A percentile compares a stretch with the other conserved stretches of the same genome.
These are phyloP conservation scores for Malassezia yamatoensis DNA, from an alignment of 1,284 basidiomycete species.

Conservation along the genomic window DNA sequence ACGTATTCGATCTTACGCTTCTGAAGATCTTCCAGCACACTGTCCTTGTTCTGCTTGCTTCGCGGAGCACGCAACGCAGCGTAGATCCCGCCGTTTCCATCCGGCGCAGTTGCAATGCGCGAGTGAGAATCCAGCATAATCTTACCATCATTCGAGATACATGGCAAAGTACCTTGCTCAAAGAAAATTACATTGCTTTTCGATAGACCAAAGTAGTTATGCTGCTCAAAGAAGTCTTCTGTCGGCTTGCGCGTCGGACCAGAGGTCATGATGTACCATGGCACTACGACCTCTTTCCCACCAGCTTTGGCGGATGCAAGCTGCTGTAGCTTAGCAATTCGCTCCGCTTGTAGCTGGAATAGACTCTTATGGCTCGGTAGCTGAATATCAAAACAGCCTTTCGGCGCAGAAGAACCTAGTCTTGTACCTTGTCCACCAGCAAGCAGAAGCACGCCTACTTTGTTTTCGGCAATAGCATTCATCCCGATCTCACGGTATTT, in stretches of 20 bases:
- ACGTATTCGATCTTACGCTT: slow-evolving; percentile 73
- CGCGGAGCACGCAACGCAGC: slow-evolving; percentile 75
- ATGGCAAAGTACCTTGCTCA: slow-evolving; percentile 94
- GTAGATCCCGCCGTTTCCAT: slow-evolving; percentile 95
- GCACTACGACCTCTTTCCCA: slow-evolving; percentile 58
- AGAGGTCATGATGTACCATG: slow-evolving; percentile 99
- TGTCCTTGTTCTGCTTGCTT: slow-evolving; percentile 50
- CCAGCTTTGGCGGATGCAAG: slow-evolving; percentile 55
- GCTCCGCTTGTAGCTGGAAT: slow-evolving; percentile 93
- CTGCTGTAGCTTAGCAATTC: slow-evolving; percentile 70
- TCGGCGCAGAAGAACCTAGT: slow-evolving; percentile 80
- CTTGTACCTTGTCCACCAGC: slow-evolving; percentile 96
- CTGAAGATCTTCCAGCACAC: slow-evolving; percentile 74
- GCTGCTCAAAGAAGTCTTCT: slow-evolving; percentile 68
- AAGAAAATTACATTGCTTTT: slow-evolving; percentile 79
- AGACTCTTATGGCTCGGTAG: slow-evolving; percentile 84
- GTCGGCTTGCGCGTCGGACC: slow-evolving; percentile 84
- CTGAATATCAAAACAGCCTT: slow-evolving; percentile 95
- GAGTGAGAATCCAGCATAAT: slow-evolving; percentile 72
- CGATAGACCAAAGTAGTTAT: slow-evolving; percentile 74
- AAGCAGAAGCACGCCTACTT: slow-evolving; percentile 89
- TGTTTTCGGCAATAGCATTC: slow-evolving; percentile 65
- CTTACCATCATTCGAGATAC: slow-evolving; percentile 85
- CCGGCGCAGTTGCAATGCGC: slow-evolving; percentile 80
- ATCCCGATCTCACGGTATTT: slow-evolving; percentile 61